Percentiles rank a stretch among this genome's conserved stretches.
These are phyloP conservation scores for Collybia sp. DNA, from an alignment of 768 basidiomycete genomes.

Conservation along the genomic window DNA sequence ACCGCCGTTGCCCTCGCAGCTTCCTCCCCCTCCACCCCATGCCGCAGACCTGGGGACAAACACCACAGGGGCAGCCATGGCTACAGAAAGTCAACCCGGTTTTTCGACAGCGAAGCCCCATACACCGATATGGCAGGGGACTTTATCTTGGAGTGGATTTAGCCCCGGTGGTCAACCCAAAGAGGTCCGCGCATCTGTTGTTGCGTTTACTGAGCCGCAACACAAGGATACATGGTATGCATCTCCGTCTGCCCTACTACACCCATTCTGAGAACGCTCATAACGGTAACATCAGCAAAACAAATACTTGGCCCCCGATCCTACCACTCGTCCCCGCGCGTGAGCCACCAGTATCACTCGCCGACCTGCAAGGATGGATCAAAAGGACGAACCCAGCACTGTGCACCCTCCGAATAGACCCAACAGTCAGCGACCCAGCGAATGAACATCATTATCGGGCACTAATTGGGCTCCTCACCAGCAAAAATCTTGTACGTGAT, in stretches of 20 bases:
- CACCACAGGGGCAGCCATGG: not conserved
- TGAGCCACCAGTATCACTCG: conserved; percentile 32
- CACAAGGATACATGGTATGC: conserved; percentile 26
- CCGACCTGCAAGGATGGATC: conserved; percentile 45
- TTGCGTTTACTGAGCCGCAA: conserved; percentile 20
- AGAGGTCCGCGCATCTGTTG: conserved; percentile 39
- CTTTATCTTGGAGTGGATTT: conserved; percentile 38
- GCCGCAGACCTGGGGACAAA: not conserved
- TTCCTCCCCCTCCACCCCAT: no score
- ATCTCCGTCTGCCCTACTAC: not conserved
- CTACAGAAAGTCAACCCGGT: no score
- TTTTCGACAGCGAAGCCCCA: not conserved
- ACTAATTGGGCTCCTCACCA: conserved; percentile 35
- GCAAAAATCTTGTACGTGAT: conserved; percentile 40
- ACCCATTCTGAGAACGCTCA: not conserved
- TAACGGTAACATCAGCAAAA: conserved; percentile 28
- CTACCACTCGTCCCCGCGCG: conserved; percentile 36
- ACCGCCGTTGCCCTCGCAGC: no score
- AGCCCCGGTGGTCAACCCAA: conserved; percentile 28
- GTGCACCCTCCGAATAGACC: conserved; percentile 33
- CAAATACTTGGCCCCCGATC: conserved; percentile 48
- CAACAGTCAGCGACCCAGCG: conserved; percentile 22
- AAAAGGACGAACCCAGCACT: conserved; percentile 32
- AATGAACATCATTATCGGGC: conserved; percentile 40
- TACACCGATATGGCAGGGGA: conserved; percentile 40